These are phyloP conservation scores for Pichiaceae sp. DNA, from an alignment of 1,139 yeast genomes.

Conservation along the genomic window DNA sequence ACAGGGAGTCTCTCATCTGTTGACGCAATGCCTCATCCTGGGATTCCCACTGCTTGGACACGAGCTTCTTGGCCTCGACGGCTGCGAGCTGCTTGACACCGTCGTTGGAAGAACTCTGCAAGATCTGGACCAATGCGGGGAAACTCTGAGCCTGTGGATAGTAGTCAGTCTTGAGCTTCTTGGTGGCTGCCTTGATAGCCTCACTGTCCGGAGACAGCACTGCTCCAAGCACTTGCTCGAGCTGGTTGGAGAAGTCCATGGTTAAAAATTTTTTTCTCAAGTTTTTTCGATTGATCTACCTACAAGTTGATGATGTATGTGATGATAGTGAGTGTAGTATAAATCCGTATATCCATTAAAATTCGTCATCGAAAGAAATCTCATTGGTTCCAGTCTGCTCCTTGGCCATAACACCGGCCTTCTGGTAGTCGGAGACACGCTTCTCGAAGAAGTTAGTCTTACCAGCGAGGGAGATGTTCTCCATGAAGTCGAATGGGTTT, in stretches of 20 bases:
- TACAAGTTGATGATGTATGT: no score
- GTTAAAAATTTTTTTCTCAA: not conserved
- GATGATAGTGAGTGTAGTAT: not conserved
- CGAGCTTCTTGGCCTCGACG: slow-evolving; percentile 87
- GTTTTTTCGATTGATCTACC: not conserved
- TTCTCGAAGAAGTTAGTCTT: slow-evolving; percentile 98
- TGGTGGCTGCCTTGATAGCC: slow-evolving; percentile 77
- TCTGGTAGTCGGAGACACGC: slow-evolving; percentile 97
- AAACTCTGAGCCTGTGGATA: slow-evolving; percentile 66
- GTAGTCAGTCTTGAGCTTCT: slow-evolving; percentile 63
- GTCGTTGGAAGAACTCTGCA: slow-evolving; percentile 56
- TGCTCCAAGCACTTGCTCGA: slow-evolving; percentile 72
- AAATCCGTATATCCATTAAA: slow-evolving; percentile 21
- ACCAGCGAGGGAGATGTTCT: slow-evolving; percentile 93
- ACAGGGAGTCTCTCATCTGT: slow-evolving; percentile 57
- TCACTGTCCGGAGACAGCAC: slow-evolving; percentile 71
- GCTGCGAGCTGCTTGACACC: slow-evolving; percentile 81
- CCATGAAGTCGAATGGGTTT: slow-evolving; percentile 98
- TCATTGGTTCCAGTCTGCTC: slow-evolving; percentile 29
- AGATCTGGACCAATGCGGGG: slow-evolving; percentile 75
- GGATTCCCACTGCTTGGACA: slow-evolving; percentile 61
- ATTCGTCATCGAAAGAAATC: slow-evolving; percentile 44
- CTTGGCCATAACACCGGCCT: slow-evolving; percentile 94
- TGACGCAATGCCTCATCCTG: slow-evolving; percentile 47
- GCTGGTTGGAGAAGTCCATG: slow-evolving; percentile 23